Evolutionary conservation across 1,139 yeast species (phyloP), one percentile per base, ranked within the genome.

Genomic region (Yamadazyma kanchanaburiensis): DNA sequence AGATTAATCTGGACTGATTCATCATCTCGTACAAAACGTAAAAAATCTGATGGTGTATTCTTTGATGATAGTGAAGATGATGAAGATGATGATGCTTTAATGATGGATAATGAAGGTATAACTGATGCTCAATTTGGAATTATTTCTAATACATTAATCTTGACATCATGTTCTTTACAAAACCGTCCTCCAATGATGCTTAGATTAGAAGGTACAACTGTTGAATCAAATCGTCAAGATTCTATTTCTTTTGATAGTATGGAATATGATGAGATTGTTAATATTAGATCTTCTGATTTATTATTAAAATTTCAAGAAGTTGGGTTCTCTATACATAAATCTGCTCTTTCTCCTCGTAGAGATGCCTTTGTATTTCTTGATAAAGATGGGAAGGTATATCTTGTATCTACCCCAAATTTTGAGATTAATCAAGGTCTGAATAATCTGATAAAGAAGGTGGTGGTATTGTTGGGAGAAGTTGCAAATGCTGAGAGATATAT

Each of bases 341-440:
- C 82, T 31, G 80, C 82, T 6, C 67, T 85, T 2, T 84, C 94
- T 9, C 96, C 96, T 1, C 64, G 95, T 14, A 89, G 91, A 12
- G 95, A 87, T 51, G 82, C 94, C 0, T 68, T 87, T 19, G 94
- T 89, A 1, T 81, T 84, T 43, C 58, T 87, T 21, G 91, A 83
- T 50, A 75, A 84, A 40, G 79, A 77, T 32, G 97, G 97, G 0
- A 64, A 75, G 4, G 78, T 87, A 0, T 85, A 74, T 44, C 66
- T 88, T 29, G 76, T 86, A 51, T 68, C 80, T 9, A 73, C 84
- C 1, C 84, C 89, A 0, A 73, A 70, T 39, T 64, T 67, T 31
- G 64, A 64, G 25, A 64, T 68, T 28, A 58, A 60, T 27, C n/a
- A n/a, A n/a, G n/a, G n/a, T n/a, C 32, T 49, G 2, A 34, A 45